Conservation (phyloP, 2,329 filamentous ascomycete genomes). For the Cladosporium sp. region DNA sequence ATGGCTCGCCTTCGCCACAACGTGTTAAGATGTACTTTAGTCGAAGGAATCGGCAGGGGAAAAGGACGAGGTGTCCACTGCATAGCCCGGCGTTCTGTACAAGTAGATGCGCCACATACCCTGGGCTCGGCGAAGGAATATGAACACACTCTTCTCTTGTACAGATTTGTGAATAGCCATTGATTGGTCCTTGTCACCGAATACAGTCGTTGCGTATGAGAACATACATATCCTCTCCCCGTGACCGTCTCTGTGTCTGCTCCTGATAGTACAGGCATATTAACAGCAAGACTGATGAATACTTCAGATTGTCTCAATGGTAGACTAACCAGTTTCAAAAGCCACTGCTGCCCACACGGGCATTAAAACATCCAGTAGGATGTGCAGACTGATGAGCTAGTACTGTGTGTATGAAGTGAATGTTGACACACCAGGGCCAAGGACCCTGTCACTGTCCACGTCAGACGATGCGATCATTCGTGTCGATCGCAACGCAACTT, state of each 20-base stretch:
- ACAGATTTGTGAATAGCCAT: neutral
- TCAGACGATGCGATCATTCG: neutral
- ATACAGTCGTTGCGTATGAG: too few species aligned
- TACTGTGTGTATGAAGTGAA: too few species aligned
- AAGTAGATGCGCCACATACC: constrained; percentile 8
- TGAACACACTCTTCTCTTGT: constrained; percentile 10
- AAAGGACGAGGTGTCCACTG: constrained; percentile 7
- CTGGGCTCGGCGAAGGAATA: constrained; percentile 8
- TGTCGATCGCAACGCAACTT: neutral
- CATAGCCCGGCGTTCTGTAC: constrained; percentile 12
- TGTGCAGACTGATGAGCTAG: too few species aligned
- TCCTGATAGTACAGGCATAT: too few species aligned
- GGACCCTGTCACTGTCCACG: neutral
- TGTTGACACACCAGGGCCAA: neutral
- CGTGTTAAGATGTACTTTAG: constrained; percentile 9
- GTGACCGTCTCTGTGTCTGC: too few species aligned
- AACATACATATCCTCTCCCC: too few species aligned
- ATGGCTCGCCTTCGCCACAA: constrained; percentile 2
- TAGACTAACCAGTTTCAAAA: too few species aligned
- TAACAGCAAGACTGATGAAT: too few species aligned
- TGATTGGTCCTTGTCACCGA: too few species aligned
- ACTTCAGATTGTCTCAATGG: too few species aligned
- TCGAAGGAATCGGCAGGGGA: neutral
- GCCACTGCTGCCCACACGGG: too few species aligned
- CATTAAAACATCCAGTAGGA: too few species aligned